These are phyloP conservation scores for Ananas comosus DNA, from an alignment of 176 grass and related monocot genomes.

Conservation along the genomic window DNA sequence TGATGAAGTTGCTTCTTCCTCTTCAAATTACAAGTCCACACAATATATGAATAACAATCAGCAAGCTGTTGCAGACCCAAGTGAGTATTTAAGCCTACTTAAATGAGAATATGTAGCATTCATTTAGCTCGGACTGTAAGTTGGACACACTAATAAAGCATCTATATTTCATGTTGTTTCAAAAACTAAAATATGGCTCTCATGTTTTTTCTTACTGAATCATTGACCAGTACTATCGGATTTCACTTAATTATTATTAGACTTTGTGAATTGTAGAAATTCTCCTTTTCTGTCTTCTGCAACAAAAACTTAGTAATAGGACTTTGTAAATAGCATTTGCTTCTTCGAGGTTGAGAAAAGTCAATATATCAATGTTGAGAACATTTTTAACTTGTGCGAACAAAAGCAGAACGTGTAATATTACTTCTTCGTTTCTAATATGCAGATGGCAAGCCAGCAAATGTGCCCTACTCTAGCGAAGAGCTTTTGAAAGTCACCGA, in stretches of 20 bases:
- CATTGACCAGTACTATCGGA: neutral
- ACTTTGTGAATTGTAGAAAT: neutral
- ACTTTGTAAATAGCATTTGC: no score
- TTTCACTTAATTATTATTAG: neutral
- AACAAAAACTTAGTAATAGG: neutral
- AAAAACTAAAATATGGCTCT: no score
- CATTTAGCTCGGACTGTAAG: neutral
- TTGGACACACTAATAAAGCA: neutral
- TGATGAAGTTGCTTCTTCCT: slow-evolving; percentile 56
- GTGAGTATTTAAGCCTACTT: slow-evolving; percentile 37
- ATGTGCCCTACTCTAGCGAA: slow-evolving; percentile 48
- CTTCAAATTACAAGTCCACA: slow-evolving; percentile 44
- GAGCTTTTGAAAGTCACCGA: slow-evolving; percentile 84
- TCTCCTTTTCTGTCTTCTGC: slow-evolving; percentile 2
- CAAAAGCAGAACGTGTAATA: neutral
- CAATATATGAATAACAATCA: slow-evolving; percentile 27
- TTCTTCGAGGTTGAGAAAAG: neutral
- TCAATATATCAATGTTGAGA: neutral
- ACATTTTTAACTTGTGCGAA: neutral
- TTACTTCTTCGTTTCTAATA: slow-evolving; percentile 15
- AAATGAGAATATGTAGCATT: neutral
- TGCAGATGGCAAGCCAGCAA: slow-evolving; percentile 60
- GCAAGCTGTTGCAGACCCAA: slow-evolving; percentile 37
- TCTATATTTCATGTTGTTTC: neutral
- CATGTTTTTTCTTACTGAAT: neutral